Conservation (phyloP, 2,329 filamentous ascomycete species). For the Penicillium fuscoglaucum region DNA sequence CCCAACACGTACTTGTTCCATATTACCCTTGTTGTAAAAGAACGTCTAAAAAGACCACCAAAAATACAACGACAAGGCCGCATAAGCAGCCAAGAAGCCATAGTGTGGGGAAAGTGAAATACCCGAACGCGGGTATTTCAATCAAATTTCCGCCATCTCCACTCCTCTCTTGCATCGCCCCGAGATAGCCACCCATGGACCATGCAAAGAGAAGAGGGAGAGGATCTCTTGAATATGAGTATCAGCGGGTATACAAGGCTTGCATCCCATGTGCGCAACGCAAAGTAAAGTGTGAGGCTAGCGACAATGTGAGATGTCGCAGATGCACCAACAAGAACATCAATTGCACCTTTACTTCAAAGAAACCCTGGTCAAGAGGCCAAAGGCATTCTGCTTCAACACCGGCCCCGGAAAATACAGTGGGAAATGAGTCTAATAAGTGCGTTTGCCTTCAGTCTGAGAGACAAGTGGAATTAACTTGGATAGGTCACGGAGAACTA, state of each 20-base stretch:
- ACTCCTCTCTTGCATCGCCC: background rate
- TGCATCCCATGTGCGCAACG: slow-evolving; percentile 49
- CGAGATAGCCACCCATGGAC: background rate
- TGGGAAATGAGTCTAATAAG: background rate
- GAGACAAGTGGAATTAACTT: background rate
- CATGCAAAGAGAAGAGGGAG: background rate
- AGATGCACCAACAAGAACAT: slow-evolving; percentile 46
- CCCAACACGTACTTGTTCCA: too few species aligned
- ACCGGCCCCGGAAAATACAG: background rate
- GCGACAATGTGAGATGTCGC: slow-evolving; percentile 36
- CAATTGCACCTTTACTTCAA: slow-evolving; percentile 42
- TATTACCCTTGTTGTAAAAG: too few species aligned
- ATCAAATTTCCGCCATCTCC: background rate
- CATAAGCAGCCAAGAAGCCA: too few species aligned
- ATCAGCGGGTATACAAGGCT: slow-evolving; percentile 51
- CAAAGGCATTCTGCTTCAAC: background rate
- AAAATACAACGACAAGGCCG: too few species aligned
- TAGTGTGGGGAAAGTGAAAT: background rate
- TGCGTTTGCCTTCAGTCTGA: background rate
- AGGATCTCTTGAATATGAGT: slow-evolving; percentile 30
- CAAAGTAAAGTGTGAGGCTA: slow-evolving; percentile 48
- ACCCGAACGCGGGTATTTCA: background rate
- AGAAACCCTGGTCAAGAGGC: background rate
- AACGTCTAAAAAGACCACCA: too few species aligned
- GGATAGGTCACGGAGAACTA: background rate